These are phyloP conservation scores for Leptomonas seymouri DNA, from an alignment of 208 protist species.

Conservation along the genomic window DNA sequence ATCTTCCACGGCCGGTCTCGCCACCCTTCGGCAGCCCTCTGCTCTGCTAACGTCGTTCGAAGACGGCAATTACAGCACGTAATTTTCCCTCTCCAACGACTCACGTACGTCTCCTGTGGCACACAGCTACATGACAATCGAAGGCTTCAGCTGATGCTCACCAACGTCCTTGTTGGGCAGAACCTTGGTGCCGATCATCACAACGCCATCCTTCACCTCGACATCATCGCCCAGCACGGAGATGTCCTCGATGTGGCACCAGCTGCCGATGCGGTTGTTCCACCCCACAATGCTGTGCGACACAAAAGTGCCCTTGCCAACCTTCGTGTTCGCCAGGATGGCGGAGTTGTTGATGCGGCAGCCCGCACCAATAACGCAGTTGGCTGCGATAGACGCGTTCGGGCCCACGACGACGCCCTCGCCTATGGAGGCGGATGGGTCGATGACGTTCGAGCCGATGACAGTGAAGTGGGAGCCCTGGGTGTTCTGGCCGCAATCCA, in stretches of 20 bases:
- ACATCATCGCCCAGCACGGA: conserved; percentile 97
- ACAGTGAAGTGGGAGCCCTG: conserved; percentile 49
- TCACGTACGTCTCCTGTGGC: background rate
- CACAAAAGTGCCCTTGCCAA: conserved; percentile 88
- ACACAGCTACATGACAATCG: conserved; percentile 92
- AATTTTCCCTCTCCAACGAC: background rate
- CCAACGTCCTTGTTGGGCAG: conserved; percentile 96
- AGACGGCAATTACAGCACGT: background rate
- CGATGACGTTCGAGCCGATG: conserved; percentile 80
- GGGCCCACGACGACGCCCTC: conserved; percentile 94
- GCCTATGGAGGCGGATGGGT: conserved; percentile 93
- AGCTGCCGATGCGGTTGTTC: conserved; percentile 91
- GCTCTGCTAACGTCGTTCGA: background rate
- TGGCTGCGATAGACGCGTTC: conserved; percentile 94
- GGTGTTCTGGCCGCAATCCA: conserved; percentile 32
- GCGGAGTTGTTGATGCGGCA: conserved; percentile 86
- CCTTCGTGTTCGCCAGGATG: conserved; percentile 82
- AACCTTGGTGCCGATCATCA: conserved; percentile 93
- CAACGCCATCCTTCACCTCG: conserved; percentile 88
- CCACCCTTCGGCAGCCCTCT: background rate
- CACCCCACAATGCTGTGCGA: conserved; percentile 96
- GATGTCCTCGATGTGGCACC: conserved; percentile 93
- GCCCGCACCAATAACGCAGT: conserved; percentile 92
- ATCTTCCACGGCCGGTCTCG: background rate
- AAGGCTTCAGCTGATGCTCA: conserved; percentile 78